These are phyloP conservation scores for Colletotrichum tamarilloi DNA, from an alignment of 2,329 filamentous ascomycete species.

Conservation along the genomic window DNA sequence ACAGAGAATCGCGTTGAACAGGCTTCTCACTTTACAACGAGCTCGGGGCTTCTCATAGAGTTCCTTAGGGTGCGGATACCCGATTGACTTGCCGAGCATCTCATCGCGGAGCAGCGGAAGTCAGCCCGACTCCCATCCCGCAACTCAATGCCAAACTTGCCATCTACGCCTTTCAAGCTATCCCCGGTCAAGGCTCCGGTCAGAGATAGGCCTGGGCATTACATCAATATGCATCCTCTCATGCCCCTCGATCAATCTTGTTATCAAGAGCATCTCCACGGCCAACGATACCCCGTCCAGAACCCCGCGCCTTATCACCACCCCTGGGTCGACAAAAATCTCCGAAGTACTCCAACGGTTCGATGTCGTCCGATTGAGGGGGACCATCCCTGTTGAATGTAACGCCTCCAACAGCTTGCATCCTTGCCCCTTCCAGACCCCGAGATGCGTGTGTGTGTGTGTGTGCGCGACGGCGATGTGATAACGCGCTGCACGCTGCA, in stretches of 20 bases:
- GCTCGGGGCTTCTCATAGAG: not conserved
- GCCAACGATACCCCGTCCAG: not conserved
- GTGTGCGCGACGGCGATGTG: not conserved
- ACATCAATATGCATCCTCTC: constrained; percentile 13
- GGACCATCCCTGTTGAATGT: not conserved
- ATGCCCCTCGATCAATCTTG: not conserved
- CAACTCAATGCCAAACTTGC: not conserved
- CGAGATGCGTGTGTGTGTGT: not conserved
- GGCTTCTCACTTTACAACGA: not conserved
- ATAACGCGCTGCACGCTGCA: constrained; percentile 15
- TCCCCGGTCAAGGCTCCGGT: not conserved
- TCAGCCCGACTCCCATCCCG: not conserved
- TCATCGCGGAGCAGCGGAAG: not conserved
- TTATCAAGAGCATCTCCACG: not conserved
- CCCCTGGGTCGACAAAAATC: not conserved
- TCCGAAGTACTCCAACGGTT: constrained; percentile 29
- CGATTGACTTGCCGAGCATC: not conserved
- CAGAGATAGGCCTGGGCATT: not conserved
- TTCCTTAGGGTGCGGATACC: not conserved
- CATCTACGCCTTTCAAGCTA: not conserved
- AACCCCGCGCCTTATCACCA: constrained; percentile 30
- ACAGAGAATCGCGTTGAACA: not conserved
- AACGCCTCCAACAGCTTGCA: not conserved
- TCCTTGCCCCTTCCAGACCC: not conserved
- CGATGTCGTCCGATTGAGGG: constrained; percentile 14